Conservation (phyloP, 768 basidiomycete genomes). For the Termitomyces sp. region DNA sequence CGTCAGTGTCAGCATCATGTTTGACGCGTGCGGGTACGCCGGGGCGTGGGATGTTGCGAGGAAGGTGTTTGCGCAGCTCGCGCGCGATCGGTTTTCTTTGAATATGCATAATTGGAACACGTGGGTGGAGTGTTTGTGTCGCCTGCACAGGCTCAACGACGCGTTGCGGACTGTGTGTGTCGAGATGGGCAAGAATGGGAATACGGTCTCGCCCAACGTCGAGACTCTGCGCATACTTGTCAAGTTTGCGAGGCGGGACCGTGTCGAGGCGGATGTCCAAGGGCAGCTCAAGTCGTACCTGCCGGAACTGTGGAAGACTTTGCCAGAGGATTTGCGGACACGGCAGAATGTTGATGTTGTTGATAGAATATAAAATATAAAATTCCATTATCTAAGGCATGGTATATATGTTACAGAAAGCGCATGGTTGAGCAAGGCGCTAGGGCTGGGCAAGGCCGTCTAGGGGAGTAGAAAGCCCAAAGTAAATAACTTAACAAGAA, state of each 20-base stretch:
- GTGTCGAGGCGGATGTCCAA: slow-evolving; percentile 39
- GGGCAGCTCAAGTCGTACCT: slow-evolving; percentile 34
- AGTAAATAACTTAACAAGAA: neutral
- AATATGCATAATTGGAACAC: slow-evolving; percentile 74
- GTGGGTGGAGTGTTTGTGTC: slow-evolving; percentile 83
- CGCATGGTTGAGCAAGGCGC: slow-evolving; percentile 68
- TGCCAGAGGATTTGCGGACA: slow-evolving; percentile 20
- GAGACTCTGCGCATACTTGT: slow-evolving; percentile 48
- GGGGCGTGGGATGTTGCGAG: slow-evolving; percentile 44
- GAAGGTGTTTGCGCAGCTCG: slow-evolving; percentile 49
- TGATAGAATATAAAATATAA: too few relatives aligned
- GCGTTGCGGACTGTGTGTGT: slow-evolving; percentile 59
- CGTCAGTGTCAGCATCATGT: slow-evolving; percentile 70
- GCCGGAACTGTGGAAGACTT: slow-evolving; percentile 31
- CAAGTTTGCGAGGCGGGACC: slow-evolving; percentile 41
- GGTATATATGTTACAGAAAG: slow-evolving; percentile 12
- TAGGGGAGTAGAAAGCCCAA: slow-evolving; percentile 46
- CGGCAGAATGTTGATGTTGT: neutral
- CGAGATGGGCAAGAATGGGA: slow-evolving; percentile 50
- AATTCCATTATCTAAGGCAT: slow-evolving; percentile 1
- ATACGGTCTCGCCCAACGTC: slow-evolving; percentile 39
- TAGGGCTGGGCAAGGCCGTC: slow-evolving; percentile 35
- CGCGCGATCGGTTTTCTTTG: slow-evolving; percentile 41
- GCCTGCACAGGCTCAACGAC: slow-evolving; percentile 57
- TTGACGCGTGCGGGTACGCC: slow-evolving; percentile 77